Conservation (phyloP, 805 yeast species). For the Metschnikowia borealis region DNA sequence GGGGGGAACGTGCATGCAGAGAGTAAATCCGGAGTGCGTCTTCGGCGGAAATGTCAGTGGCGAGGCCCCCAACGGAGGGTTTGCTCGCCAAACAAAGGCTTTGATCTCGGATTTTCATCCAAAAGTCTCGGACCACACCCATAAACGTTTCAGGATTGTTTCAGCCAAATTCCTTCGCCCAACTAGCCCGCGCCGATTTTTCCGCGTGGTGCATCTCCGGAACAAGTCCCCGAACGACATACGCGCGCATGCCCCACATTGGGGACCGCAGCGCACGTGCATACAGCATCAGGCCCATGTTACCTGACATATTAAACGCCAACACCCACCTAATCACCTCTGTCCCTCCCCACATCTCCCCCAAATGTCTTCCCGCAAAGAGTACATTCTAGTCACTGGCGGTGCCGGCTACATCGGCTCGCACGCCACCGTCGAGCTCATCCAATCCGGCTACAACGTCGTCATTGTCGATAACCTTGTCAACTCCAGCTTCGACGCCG, state of each 20-base stretch:
- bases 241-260: background rate
- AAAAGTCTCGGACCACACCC: background rate
- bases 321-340: background rate
- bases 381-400: slow-evolving; percentile 66
- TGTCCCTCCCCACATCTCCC: no score
- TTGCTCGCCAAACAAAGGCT: background rate
- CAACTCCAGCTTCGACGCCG: slow-evolving; percentile 65
- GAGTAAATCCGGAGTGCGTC: slow-evolving; percentile 5
- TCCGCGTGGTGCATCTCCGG: background rate
- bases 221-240: background rate
- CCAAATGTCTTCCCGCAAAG: background rate
- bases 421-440: slow-evolving; percentile 65
- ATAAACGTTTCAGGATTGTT: background rate
- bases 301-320: background rate
- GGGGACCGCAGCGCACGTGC: background rate
- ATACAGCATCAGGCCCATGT: background rate
- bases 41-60: background rate
- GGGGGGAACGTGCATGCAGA: background rate
- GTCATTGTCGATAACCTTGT: slow-evolving; percentile 69
- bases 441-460: slow-evolving; percentile 60
- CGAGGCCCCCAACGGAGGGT: background rate
- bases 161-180: background rate
- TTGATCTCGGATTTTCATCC: background rate
- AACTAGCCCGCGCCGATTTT: background rate
- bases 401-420: slow-evolving; percentile 89